Conservation (phyloP, 345 rosid species). For the Crucihimalaya himalaica region DNA sequence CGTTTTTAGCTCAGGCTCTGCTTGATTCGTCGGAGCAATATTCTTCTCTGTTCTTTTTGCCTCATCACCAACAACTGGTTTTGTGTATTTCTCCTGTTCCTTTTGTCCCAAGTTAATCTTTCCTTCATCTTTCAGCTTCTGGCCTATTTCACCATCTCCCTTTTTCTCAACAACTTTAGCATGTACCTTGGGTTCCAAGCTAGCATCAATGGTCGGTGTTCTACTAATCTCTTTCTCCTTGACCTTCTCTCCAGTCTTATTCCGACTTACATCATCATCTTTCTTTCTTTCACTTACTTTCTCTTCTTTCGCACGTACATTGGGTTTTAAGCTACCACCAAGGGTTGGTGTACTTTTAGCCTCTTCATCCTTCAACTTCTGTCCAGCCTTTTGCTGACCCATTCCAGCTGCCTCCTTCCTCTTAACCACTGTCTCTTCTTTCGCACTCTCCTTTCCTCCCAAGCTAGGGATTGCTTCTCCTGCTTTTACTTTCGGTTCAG, state of each 20-base stretch:
- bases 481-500: constrained; percentile 16
- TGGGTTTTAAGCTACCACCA: constrained; percentile 19
- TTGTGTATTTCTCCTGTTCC: constrained; percentile 11
- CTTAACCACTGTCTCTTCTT: constrained; percentile 30
- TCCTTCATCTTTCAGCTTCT: constrained; percentile 18
- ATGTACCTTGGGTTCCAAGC: constrained; percentile 18
- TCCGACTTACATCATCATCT: constrained; percentile 7
- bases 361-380: constrained; percentile 24
- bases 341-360: background rate
- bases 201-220: constrained; percentile 4
- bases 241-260: background rate
- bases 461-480: constrained; percentile 25
- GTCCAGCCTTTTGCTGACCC: constrained; percentile 13
- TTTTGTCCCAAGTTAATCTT: background rate
- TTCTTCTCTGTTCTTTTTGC: constrained; percentile 18
- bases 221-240: constrained; percentile 14
- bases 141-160: constrained; percentile 15
- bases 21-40: background rate
- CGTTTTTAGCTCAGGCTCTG: constrained; percentile 6
- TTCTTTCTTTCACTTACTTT: constrained; percentile 27
- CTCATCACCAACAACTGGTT: constrained; percentile 3
- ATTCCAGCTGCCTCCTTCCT: constrained; percentile 21
- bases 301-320: constrained; percentile 23
- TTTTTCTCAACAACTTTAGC: constrained; percentile 5
- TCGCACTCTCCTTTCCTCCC: background rate